Evolutionary conservation across 1,284 basidiomycete genomes (phyloP), one percentile per base, ranked within the genome.

Genomic region (Anthracocystis walkeri): DNA sequence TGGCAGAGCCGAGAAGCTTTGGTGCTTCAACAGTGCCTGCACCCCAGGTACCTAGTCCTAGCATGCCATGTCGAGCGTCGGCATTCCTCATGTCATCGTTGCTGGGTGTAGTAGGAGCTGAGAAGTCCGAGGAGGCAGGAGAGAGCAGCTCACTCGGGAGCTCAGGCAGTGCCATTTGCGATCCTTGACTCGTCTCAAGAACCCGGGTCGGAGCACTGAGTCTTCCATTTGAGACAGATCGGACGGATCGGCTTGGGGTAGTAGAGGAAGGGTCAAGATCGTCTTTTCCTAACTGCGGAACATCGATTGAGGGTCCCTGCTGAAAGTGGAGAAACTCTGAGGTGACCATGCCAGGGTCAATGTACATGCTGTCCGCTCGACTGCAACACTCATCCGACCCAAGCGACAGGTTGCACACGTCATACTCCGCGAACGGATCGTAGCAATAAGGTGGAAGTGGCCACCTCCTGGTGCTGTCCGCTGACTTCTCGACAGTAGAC

Each of bases 291-390:
- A 33, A 11, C 31, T 10, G 16, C 35, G 35, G 10, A 14, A 6
- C 14, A 16, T 14, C 12, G 35, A 3, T 38, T 14, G 10, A 38
- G 12, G 14, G 14, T 38, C 14, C 14, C 14, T 38, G 35, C 35
- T 16, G 35, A 38, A 38, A 38, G 35, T 38, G 14, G 35, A 38
- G 35, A 3, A 38, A 38, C 35, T 38, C 35, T 6, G 35, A 14
- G 25, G 12, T 44, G 55, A 51, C 50, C 58, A 21, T 52, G 50
- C 38, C 35, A 25, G 56, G 56, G 23, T 58, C 56, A 11, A 58
- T 12, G 20, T 61, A 54, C 45, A 71, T 58, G 41, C 68, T 71
- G 54, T 71, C 68, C 7, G n/a, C 40, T 49, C 62, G 46, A 31
- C 35, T 35, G 21, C 58, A 58, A 46, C 45, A 40, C 4, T 20